Evolutionary conservation across 176 grass and related monocot species (phyloP).

Genomic region (Typha latifolia): DNA sequence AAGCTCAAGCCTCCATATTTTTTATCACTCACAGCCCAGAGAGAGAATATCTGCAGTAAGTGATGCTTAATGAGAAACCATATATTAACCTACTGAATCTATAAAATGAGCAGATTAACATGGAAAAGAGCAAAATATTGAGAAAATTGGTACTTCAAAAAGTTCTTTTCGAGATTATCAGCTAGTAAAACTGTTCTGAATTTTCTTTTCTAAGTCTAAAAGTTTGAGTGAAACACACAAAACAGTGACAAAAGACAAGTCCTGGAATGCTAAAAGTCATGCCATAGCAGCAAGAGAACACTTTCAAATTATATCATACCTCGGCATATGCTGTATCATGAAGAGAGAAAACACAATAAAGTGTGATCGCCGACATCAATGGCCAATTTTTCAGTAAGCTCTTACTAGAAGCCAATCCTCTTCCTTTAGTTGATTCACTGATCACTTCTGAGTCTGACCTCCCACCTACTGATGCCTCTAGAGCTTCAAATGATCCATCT

Average conservation of each 20-base stretch:
- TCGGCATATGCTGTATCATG: conserved; percentile 59
- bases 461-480: conserved; percentile 29
- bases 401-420: conserved; percentile 16
- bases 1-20: conserved; percentile 48
- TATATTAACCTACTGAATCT: too few relatives aligned
- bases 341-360: conserved; percentile 52
- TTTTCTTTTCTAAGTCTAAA: too few relatives aligned
- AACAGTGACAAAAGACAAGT: too few relatives aligned
- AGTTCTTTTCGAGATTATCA: too few relatives aligned
- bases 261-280: background rate
- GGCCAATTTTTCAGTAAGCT: conserved; percentile 46
- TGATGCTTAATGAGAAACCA: conserved; percentile 7
- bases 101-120: too few relatives aligned
- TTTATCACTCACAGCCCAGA: conserved; percentile 61
- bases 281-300: background rate
- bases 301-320: conserved; percentile 12
- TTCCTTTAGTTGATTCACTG: conserved; percentile 14
- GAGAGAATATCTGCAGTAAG: conserved; percentile 57
- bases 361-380: conserved; percentile 45
- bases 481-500: conserved; percentile 27
- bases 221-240: too few relatives aligned
- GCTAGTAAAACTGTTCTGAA: too few relatives aligned
- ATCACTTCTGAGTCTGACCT: conserved; percentile 17
- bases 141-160: too few relatives aligned
- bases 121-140: too few relatives aligned